phyloP scores from a whole-genome alignment of 805 yeast genomes.

The Torulaspora microellipsoides region DNA sequence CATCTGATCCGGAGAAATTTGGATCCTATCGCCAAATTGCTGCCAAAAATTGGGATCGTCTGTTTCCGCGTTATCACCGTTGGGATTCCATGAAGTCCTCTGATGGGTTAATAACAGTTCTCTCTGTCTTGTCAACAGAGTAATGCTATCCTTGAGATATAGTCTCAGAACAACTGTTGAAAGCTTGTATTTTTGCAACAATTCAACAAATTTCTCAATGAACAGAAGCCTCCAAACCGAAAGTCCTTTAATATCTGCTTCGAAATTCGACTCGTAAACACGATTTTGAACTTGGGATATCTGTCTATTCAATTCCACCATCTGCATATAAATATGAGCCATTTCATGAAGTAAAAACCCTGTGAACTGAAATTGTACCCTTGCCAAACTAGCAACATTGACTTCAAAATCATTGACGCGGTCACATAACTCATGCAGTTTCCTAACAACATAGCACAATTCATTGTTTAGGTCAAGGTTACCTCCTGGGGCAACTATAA shows the following conservation, averaged over 20 bases:
- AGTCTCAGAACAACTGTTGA: slow-evolving; percentile 32
- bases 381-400: slow-evolving; percentile 35
- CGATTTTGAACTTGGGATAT: slow-evolving; percentile 25
- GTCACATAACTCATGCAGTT: slow-evolving; percentile 31
- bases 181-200: slow-evolving; percentile 29
- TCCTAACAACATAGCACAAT: slow-evolving; percentile 31
- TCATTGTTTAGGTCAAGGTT: slow-evolving; percentile 28
- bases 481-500: slow-evolving; percentile 31
- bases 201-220: slow-evolving; percentile 24
- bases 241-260: slow-evolving; percentile 26
- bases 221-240: slow-evolving; percentile 30
- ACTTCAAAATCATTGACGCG: slow-evolving; percentile 35
- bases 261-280: slow-evolving; percentile 19
- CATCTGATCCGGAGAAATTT: slow-evolving; percentile 25
- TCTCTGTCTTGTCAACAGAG: slow-evolving; percentile 33
- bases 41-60: slow-evolving; percentile 15
- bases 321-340: slow-evolving; percentile 31
- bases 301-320: slow-evolving; percentile 33
- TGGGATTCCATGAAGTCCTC: slow-evolving; percentile 18
- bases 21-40: slow-evolving; percentile 15
- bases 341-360: slow-evolving; percentile 34
- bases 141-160: slow-evolving; percentile 32
- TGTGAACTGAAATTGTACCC: slow-evolving; percentile 35
- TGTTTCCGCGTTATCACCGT: slow-evolving; percentile 11
- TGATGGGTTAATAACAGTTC: slow-evolving; percentile 30